phyloP scores from a whole-genome alignment of 257 asterid species.

The Capsicum chinense region DNA sequence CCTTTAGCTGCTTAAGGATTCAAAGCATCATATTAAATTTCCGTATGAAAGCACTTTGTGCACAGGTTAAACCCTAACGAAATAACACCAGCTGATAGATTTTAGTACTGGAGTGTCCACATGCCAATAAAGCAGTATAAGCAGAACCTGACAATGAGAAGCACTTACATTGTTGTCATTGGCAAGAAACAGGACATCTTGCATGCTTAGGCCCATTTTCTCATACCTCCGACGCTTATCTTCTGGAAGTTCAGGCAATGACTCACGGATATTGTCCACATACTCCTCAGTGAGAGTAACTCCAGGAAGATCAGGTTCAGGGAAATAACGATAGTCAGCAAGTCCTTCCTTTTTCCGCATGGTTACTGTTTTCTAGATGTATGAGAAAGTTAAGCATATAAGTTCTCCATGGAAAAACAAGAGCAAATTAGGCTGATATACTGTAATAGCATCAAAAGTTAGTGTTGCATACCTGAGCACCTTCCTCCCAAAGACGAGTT shows the following conservation, averaged over 20 bases:
- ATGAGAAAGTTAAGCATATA: constrained; percentile 34
- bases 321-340: constrained; percentile 94
- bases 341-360: constrained; percentile 99
- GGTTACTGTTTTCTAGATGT: constrained; percentile 81
- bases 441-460: constrained; percentile 23
- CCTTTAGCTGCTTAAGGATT: not conserved
- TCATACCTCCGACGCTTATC: constrained; percentile 85
- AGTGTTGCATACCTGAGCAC: constrained; percentile 78
- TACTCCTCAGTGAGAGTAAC: constrained; percentile 73
- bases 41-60: not conserved
- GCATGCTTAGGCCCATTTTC: constrained; percentile 88
- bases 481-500: constrained; percentile 99
- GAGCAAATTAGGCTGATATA: not conserved
- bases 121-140: not conserved
- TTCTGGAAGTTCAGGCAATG: constrained; percentile 97
- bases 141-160: constrained; percentile 22
- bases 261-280: constrained; percentile 54
- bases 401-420: constrained; percentile 1
- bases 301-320: constrained; percentile 98
- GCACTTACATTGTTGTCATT: constrained; percentile 71
- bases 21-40: not conserved
- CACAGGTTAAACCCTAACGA: not conserved
- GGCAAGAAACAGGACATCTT: constrained; percentile 92
- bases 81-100: constrained; percentile 14
- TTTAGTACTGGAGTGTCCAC: not conserved